Evolutionary conservation across 169 alveolate genomes (phyloP).

Genomic region (Eimeria sp.): DNA sequence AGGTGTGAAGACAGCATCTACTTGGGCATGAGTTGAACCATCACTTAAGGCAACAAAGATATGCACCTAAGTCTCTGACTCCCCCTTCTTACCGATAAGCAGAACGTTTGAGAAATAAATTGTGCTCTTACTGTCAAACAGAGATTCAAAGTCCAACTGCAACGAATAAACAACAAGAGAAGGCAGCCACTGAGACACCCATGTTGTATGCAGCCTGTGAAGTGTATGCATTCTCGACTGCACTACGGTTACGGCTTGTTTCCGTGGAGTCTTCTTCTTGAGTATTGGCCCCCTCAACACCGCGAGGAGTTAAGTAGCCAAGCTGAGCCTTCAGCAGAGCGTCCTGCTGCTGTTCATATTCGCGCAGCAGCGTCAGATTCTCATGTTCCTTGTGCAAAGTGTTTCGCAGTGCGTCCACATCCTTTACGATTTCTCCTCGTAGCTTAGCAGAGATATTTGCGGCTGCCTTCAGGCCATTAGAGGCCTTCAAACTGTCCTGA

Average conservation of each 20-base stretch:
- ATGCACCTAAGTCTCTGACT: background rate
- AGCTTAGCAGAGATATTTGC: background rate
- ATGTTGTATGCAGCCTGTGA: background rate
- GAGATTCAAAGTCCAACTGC: background rate
- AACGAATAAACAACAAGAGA: background rate
- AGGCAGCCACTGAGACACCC: background rate
- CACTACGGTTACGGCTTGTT: background rate
- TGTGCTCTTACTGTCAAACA: background rate
- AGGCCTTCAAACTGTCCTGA: background rate
- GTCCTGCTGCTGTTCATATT: background rate
- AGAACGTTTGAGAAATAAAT: no score
- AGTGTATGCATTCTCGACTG: background rate
- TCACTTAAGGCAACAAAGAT: background rate
- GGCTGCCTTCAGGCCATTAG: conserved; percentile 16
- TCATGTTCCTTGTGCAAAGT: conserved; percentile 17
- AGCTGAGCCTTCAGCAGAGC: conserved; percentile 22
- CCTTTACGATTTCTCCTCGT: conserved; percentile 1
- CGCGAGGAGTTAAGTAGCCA: background rate
- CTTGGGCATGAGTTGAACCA: background rate
- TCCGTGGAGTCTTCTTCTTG: background rate
- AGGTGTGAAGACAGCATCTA: no score
- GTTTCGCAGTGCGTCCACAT: conserved; percentile 4
- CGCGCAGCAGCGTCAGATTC: background rate
- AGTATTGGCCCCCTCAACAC: background rate
- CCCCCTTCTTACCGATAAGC: no score